Evolutionary conservation across 441 rosid species (phyloP).

Genomic region (Gossypium laxum): DNA sequence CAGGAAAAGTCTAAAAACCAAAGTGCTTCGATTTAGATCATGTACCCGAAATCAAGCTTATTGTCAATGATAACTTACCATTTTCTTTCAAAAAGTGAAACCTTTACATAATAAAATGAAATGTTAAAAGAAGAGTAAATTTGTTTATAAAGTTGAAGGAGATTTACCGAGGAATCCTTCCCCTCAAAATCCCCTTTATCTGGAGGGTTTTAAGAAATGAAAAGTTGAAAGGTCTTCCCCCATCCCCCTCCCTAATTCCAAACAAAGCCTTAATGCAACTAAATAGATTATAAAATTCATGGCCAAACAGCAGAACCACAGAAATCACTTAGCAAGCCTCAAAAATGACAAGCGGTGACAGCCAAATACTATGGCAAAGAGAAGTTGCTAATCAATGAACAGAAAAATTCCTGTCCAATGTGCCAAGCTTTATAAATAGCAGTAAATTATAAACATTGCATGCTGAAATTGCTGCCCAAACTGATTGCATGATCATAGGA

Average conservation of each 20-base stretch:
- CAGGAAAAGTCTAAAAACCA: neutral
- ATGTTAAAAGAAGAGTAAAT: neutral
- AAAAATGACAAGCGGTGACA: neutral
- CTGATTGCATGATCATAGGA: neutral
- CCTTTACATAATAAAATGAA: neutral
- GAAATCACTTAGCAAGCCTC: neutral
- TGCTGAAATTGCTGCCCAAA: neutral
- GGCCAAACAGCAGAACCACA: neutral
- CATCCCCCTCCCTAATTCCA: slow-evolving; percentile 1
- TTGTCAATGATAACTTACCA: neutral
- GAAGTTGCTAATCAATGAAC: neutral
- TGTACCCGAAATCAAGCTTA: neutral
- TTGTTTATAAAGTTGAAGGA: neutral
- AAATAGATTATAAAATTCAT: neutral
- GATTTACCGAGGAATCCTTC: neutral
- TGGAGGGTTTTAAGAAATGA: neutral
- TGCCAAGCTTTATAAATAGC: neutral
- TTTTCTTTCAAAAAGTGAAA: neutral
- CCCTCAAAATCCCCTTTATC: neutral
- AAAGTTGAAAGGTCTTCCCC: neutral
- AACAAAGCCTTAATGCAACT: neutral
- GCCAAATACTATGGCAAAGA: neutral
- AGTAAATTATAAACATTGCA: slow-evolving; percentile 5
- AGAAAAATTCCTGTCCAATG: neutral
- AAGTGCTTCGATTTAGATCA: neutral